Conservation (phyloP, 106 monocot genomes). For the Phalaenopsis equestris region DNA sequence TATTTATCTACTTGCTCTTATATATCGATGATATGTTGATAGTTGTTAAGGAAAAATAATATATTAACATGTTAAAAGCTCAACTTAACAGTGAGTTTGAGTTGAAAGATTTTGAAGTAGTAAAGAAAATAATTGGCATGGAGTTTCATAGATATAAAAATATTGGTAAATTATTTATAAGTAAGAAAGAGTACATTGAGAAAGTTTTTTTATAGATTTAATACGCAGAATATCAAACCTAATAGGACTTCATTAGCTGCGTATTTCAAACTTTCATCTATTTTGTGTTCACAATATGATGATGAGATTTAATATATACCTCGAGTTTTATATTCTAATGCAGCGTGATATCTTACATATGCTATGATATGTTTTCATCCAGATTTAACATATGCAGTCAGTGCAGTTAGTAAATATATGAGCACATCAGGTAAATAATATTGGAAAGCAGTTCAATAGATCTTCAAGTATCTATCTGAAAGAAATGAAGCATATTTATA, state of each 20-base stretch:
- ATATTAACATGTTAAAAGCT: not conserved
- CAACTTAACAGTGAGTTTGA: not conserved
- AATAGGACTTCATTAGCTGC: not conserved
- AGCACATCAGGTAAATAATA: no score
- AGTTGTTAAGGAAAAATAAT: not conserved
- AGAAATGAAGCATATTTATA: no score
- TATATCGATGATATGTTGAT: not conserved
- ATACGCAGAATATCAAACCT: not conserved
- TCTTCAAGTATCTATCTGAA: no score
- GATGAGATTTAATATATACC: no score
- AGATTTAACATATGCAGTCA: no score
- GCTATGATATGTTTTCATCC: no score
- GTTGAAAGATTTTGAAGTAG: not conserved
- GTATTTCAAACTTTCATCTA: not conserved
- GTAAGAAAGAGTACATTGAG: not conserved
- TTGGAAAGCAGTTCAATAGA: no score
- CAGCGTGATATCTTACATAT: no score
- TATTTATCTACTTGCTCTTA: not conserved
- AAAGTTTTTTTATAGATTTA: not conserved
- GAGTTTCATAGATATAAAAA: not conserved
- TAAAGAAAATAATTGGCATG: not conserved
- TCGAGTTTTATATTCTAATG: no score
- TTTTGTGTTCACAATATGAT: not conserved
- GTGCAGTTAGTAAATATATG: no score
- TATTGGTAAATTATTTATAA: not conserved